phyloP scores from a whole-genome alignment of 225 moss, liverwort and hornwort species.

The Antitrichia curtipendula region DNA sequence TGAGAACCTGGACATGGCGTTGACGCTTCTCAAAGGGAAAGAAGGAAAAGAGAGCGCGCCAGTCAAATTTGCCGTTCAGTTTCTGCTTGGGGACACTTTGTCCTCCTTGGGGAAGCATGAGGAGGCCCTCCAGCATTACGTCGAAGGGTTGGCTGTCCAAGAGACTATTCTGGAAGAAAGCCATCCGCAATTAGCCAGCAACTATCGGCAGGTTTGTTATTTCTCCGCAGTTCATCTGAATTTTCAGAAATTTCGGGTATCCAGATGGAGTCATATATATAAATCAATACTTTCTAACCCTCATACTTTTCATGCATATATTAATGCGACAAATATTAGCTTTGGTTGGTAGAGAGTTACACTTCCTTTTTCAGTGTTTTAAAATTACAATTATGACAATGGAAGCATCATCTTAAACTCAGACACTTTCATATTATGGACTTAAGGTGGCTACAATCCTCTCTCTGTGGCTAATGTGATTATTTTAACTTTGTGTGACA shows the following conservation, averaged over 20 bases:
- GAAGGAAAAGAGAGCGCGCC: constrained; percentile 51
- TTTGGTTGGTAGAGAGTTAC: background rate
- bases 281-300: background rate
- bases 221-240: background rate
- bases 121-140: constrained; percentile 63
- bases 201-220: constrained; percentile 49
- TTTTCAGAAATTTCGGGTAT: background rate
- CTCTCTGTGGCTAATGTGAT: background rate
- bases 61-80: constrained; percentile 55
- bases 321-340: background rate
- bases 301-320: background rate
- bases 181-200: constrained; percentile 68
- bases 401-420: background rate
- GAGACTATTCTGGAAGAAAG: constrained; percentile 52
- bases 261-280: background rate
- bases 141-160: constrained; percentile 62
- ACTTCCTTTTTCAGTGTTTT: background rate
- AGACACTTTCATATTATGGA: background rate
- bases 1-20: constrained; percentile 36
- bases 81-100: constrained; percentile 66
- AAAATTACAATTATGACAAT: background rate
- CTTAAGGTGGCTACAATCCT: background rate
- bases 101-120: constrained; percentile 67
- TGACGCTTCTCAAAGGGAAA: constrained; percentile 35
- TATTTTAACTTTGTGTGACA: background rate